Evolutionary conservation across 2,329 filamentous ascomycete species (phyloP).

Genomic region (Cercospora nicotianae): DNA sequence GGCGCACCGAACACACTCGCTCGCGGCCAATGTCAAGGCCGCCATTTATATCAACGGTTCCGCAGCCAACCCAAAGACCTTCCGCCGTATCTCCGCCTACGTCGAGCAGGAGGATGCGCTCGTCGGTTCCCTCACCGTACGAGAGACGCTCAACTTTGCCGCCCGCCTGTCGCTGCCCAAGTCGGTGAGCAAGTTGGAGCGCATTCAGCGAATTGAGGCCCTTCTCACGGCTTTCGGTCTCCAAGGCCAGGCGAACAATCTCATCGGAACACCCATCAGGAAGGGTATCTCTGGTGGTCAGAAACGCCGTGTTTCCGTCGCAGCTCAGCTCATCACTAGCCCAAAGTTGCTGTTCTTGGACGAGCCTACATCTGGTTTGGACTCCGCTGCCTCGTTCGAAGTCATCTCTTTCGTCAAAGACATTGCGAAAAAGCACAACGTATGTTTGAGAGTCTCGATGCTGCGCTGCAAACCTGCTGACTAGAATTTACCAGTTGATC

Average conservation of each 20-base stretch:
- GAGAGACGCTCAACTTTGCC: constrained; percentile 76
- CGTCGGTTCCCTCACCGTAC: constrained; percentile 75
- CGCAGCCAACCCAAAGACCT: constrained; percentile 53
- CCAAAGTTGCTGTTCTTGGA: constrained; percentile 81
- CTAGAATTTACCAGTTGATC: constrained; percentile 56
- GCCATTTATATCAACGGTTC: constrained; percentile 64
- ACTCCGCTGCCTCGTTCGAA: constrained; percentile 74
- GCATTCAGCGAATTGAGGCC: constrained; percentile 62
- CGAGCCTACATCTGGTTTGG: constrained; percentile 80
- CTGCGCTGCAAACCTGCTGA: neutral
- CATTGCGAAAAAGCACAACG: constrained; percentile 66
- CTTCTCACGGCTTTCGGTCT: constrained; percentile 74
- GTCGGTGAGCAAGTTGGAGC: constrained; percentile 57
- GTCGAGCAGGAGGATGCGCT: constrained; percentile 88
- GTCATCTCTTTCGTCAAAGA: constrained; percentile 71
- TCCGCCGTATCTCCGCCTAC: constrained; percentile 69
- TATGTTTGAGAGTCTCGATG: constrained; percentile 38
- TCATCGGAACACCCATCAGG: constrained; percentile 78
- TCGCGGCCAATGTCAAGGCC: constrained; percentile 56
- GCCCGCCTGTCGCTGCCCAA: constrained; percentile 63
- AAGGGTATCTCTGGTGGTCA: constrained; percentile 85
- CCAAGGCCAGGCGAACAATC: constrained; percentile 63
- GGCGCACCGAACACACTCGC: constrained; percentile 59
- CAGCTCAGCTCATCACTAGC: constrained; percentile 76
- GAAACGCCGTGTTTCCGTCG: constrained; percentile 77